Conservation (phyloP, 2,329 filamentous ascomycete genomes). For the Xenoacremonium recifei region DNA sequence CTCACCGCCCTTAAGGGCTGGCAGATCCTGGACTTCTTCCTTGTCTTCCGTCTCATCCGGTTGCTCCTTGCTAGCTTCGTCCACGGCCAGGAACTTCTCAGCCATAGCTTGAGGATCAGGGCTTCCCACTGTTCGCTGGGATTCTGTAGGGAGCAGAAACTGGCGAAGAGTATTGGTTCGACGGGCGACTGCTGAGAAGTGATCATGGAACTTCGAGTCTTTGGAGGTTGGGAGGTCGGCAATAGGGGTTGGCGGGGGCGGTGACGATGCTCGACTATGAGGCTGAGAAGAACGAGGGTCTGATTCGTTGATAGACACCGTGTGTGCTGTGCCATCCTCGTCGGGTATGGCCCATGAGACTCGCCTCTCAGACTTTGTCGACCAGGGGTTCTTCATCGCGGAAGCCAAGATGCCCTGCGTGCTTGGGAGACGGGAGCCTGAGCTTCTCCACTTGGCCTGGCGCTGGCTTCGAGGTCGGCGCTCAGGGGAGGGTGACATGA, state of each 20-base stretch:
- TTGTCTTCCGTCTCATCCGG: not conserved
- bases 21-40: not conserved
- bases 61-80: slow-evolving; percentile 13
- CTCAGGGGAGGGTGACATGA: slow-evolving; percentile 50
- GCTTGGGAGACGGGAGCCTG: slow-evolving; percentile 25
- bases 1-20: slow-evolving; percentile 1
- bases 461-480: slow-evolving; percentile 18
- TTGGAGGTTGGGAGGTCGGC: slow-evolving; percentile 33
- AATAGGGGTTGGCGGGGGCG: slow-evolving; percentile 40
- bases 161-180: slow-evolving; percentile 29
- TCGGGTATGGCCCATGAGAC: slow-evolving; percentile 39
- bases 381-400: slow-evolving; percentile 34
- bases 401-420: slow-evolving; percentile 36
- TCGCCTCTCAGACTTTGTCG: slow-evolving; percentile 24
- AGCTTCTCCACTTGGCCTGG: slow-evolving; percentile 18
- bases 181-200: slow-evolving; percentile 46
- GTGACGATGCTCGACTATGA: slow-evolving; percentile 34
- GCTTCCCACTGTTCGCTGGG: slow-evolving; percentile 31
- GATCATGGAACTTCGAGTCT: slow-evolving; percentile 42
- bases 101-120: slow-evolving; percentile 26
- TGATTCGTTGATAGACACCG: slow-evolving; percentile 6
- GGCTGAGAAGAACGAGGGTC: slow-evolving; percentile 1
- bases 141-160: slow-evolving; percentile 40
- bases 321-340: slow-evolving; percentile 15
- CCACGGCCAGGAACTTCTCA: slow-evolving; percentile 22